Conservation (phyloP, 208 protist genomes). For the Leishmania tropica region DNA sequence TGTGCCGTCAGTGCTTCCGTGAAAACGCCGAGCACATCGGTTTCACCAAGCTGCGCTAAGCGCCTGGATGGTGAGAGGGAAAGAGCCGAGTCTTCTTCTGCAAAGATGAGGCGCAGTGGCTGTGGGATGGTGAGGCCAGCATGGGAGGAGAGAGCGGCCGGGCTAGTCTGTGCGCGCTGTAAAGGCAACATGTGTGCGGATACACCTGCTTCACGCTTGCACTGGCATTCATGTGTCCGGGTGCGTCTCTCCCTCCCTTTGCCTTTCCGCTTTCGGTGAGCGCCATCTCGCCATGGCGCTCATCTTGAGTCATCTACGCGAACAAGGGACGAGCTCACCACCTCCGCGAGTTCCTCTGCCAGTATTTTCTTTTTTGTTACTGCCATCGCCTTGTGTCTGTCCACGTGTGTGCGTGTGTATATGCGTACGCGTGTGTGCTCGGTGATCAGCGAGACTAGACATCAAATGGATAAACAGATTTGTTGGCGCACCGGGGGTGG, state of each 20-base stretch:
- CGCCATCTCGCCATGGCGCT: not conserved
- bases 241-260: not conserved
- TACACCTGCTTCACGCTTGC: not conserved
- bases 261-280: not conserved
- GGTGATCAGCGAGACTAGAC: not conserved
- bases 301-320: not conserved
- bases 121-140: not conserved
- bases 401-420: not conserved
- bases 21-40: slow-evolving; percentile 92
- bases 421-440: not conserved
- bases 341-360: not conserved
- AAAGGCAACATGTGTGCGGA: not conserved
- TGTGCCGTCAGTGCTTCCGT: slow-evolving; percentile 95
- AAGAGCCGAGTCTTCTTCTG: not conserved
- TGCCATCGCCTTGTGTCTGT: not conserved
- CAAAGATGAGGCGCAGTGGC: not conserved
- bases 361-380: not conserved
- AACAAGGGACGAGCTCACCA: not conserved
- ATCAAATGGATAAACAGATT: not conserved
- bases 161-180: not conserved
- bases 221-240: not conserved
- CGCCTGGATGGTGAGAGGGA: not conserved
- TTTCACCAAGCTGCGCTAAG: slow-evolving; percentile 92
- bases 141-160: not conserved
- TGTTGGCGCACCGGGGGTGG: not conserved